These are phyloP conservation scores for Penicillium paradoxum DNA, from an alignment of 495 filamentous ascomycete genomes.

Conservation along the genomic window DNA sequence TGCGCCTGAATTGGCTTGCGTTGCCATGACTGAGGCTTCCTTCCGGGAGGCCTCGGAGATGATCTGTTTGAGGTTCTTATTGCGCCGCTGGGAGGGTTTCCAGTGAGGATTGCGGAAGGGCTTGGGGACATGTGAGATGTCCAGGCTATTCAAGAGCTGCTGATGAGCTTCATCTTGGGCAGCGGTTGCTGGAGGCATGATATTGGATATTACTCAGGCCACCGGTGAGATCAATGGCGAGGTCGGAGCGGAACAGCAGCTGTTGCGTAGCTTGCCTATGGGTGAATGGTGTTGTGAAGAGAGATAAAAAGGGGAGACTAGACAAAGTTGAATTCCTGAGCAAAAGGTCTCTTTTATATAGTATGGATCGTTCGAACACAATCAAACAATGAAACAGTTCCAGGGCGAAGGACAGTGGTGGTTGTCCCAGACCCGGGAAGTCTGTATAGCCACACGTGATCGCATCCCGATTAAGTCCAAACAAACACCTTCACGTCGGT, in stretches of 20 bases:
- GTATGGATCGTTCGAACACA: neutral
- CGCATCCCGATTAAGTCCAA: conserved; percentile 7
- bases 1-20: conserved; percentile 75
- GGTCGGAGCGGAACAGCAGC: neutral
- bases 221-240: neutral
- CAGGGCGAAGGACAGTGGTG: neutral
- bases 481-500: conserved; percentile 9
- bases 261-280: neutral
- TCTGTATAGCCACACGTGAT: conserved; percentile 26
- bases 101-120: conserved; percentile 84
- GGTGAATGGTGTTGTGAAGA: neutral
- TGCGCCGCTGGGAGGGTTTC: conserved; percentile 88
- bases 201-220: conserved; percentile 5
- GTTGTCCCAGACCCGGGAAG: neutral
- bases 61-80: conserved; percentile 97
- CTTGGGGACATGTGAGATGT: conserved; percentile 75
- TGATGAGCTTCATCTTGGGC: conserved; percentile 49
- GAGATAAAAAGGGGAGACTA: neutral
- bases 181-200: conserved; percentile 44
- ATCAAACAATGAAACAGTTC: neutral
- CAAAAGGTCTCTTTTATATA: neutral
- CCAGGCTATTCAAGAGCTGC: conserved; percentile 74
- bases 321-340: neutral
- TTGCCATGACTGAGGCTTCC: conserved; percentile 72
- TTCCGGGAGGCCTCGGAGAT: conserved; percentile 83